Evolutionary conservation across 73 alveolate genomes (phyloP), one percentile per base, ranked within the genome.

Genomic region (Paramecium pentaurelia): DNA sequence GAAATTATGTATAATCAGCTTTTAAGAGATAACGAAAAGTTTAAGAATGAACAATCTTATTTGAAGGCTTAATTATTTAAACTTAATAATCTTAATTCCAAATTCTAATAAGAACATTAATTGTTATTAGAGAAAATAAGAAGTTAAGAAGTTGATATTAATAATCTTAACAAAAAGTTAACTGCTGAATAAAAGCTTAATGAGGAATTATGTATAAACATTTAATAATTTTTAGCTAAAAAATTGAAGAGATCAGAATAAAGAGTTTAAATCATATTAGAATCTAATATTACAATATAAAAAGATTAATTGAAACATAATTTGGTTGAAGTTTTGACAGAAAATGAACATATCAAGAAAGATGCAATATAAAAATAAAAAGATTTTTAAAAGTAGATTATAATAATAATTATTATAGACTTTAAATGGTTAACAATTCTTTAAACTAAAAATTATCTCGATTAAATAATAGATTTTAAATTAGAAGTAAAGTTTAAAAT

Each of bases 311-410:
- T 80, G 30, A 80, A 80, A 36, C 28, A 32, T 20, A 45, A 34
- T 45, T 27, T 80, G 10, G 22, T 80, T 32, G 91, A 80, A 80
- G 91, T 64, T 16, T 28, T 80, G 27, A 44, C 28, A 8, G 91
- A 80, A 80, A 80, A 80, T 80, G 91, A 80, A 44, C 73, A 80
- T 20, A 32, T 42, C 32, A 80, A 80, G 30, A 80, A 80, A 47
- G 75, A 80, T 42, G 91, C 91, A 9, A 32, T 80, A 6, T 47
- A 80, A 47, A 80, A 80, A 64, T 25, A 80, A 38, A 80, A 49
- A 47, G 91, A 80, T 80, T 28, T 45, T 10, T 22, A 80, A 80
- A 80, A 80, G 58, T 80, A 32, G 2, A 44, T 14, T 14, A 45
- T 32, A 18, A 80, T 44, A 45, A 2, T 64, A 22, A 22, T n/a